Evolutionary conservation across 2,329 filamentous ascomycete species (phyloP), one percentile per base, ranked within the genome.

Genomic region (Dactylellina cionopaga): DNA sequence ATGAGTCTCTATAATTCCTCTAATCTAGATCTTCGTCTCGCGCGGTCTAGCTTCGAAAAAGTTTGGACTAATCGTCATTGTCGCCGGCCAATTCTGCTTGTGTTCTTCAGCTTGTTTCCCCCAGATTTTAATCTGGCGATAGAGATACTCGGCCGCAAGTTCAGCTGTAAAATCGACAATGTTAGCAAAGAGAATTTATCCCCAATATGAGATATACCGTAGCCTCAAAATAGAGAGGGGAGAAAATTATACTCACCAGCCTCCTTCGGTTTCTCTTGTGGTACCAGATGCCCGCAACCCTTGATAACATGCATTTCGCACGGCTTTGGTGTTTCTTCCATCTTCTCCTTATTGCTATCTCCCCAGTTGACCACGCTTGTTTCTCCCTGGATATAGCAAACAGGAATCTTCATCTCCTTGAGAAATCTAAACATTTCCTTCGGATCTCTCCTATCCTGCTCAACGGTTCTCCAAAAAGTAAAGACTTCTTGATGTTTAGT

Each of bases 401-500:
- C 85, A 11, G 85, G 84, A 0, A 90, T 89, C 0, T 88, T 84
- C 11, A 94, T 78, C 63, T 84, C 78, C 0, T 85, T 85, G 2
- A 95, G 83, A 52, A 84, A 82, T 0, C 78, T 75, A 68, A 89
- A 85, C 1, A 88, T 87, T 52, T 81, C 80, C 39, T 82, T 80
- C 10, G 86, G 84, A 0, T 86, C 86, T 37, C 83, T 84, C 0
- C 79, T 78, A 13, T 78, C 75, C 3, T 78, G 76, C 0, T 79
- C 76, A 22, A 59, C 47, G 19, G 88, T 86, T 0, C 90, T 85
- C 74, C 91, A 81, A 79, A 90, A 95, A 0, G 89, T 92, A 77
- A 92, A 89, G 63, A 95, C 90, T 82, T 96, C 92, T 78, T 96
- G 92, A 79, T 96, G 90, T 77, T 93, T 92, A 0, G 92, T 89